phyloP scores from a whole-genome alignment of 495 filamentous ascomycete species.

The Terfezia claveryi region DNA sequence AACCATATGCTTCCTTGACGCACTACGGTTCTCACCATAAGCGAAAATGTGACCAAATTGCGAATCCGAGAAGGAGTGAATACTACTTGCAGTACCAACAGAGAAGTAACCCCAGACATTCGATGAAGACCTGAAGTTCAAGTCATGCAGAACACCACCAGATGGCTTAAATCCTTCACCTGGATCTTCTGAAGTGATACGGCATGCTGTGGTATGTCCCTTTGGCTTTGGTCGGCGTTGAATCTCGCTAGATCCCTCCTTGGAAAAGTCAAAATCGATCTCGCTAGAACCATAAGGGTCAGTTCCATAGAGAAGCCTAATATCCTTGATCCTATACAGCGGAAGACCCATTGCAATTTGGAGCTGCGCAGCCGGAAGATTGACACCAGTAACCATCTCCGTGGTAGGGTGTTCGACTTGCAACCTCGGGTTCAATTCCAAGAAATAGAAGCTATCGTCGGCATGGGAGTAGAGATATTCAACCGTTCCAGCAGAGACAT shows the following conservation, averaged over 20 bases:
- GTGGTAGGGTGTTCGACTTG: slow-evolving; percentile 99
- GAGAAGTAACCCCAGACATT: slow-evolving; percentile 99
- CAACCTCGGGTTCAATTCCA: slow-evolving; percentile 92
- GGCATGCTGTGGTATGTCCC: slow-evolving; percentile 92
- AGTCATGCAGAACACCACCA: slow-evolving; percentile 92
- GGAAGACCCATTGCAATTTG: slow-evolving; percentile 98
- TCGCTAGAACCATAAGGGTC: slow-evolving; percentile 66
- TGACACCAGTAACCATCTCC: slow-evolving; percentile 97
- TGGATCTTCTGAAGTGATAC: slow-evolving; percentile 98
- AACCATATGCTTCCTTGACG: slow-evolving; percentile 98
- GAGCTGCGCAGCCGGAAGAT: slow-evolving; percentile 87
- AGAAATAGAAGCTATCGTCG: slow-evolving; percentile 98
- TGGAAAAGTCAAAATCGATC: slow-evolving; percentile 94
- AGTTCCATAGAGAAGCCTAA: slow-evolving; percentile 85
- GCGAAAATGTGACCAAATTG: slow-evolving; percentile 99
- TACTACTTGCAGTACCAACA: slow-evolving; percentile 83
- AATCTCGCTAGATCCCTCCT: slow-evolving; percentile 56
- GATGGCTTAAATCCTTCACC: slow-evolving; percentile 99
- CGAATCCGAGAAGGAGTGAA: slow-evolving; percentile 97
- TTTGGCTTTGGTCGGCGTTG: slow-evolving; percentile 82
- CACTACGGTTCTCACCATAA: slow-evolving; percentile 87
- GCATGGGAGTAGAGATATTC: slow-evolving; percentile 98
- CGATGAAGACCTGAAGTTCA: slow-evolving; percentile 95
- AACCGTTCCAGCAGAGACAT: slow-evolving; percentile 95
- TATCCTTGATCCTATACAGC: slow-evolving; percentile 84